Base-by-base conservation (phyloP, 495 filamentous ascomycete genomes). In the Penicillium macrosclerotiorum region DNA sequence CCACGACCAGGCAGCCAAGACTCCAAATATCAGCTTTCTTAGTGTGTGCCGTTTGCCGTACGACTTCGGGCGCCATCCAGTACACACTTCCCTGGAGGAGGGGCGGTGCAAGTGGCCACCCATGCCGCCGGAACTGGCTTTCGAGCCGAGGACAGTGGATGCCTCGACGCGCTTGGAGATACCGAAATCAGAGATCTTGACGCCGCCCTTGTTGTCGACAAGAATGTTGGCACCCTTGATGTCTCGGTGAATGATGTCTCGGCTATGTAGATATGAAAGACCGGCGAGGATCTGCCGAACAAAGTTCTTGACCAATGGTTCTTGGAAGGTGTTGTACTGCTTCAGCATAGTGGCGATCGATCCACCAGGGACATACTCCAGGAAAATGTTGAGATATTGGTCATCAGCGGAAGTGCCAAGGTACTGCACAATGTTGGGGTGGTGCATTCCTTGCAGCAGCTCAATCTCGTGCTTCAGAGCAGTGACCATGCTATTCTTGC, bases 21-120 rank as follows among this genome's bases (percentile, higher is more conserved):
- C 89, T 94, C 93, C 93, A 99, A 60, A 99, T 97, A 63, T 99
- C 93, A n/a, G 94, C 93, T 70, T 99, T 99, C 62, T 92, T 90
- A 0, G 93, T 97, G 64, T 99, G 96, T 0, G 89, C 88, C 1
- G 92, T 96, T 67, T 97, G 93, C 49, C 90, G 90, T 40, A 99
- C 94, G 23, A 99, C 93, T 68, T 99, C 93, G 20, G 93, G 93
- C 2, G 93, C 93, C 93, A 99, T 99, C 93, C 93, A 99, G 68
- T 96, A 99, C 34, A 99, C 93, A 42, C 89, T 95, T 22, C 93
- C 93, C 58, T 99, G 93, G 9, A 99, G 75, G 92, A 96, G 2
- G 94, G 91, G 9, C 93, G 84, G 62, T 94, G 81, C 50, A 84
- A 80, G 68, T 88, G 85, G 48, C 85, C 73, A 24, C 60, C 62